A percentile compares a stretch with the other conserved stretches of the same genome.
Conservation (phyloP, 2,329 filamentous ascomycete species). For the Beauveria medogensis region DNA sequence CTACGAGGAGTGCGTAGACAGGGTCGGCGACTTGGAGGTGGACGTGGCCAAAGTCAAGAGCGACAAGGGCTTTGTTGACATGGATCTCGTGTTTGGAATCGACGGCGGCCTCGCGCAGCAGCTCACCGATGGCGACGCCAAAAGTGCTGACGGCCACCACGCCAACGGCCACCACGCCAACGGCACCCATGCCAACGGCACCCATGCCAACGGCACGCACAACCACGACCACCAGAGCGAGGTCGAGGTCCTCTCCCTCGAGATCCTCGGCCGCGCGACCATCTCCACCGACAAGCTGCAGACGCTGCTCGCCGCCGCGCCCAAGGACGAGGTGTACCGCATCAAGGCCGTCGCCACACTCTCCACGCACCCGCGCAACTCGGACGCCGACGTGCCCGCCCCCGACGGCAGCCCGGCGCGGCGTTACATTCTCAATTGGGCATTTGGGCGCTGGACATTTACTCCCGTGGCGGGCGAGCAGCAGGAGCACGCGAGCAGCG, state of each 20-base stretch:
- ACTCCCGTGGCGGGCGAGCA: conserved; percentile 45
- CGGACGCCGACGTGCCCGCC: conserved; percentile 38
- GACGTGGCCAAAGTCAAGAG: conserved; percentile 81
- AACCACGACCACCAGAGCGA: conserved; percentile 63
- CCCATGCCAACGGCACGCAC: conserved; percentile 23
- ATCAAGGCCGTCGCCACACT: conserved; percentile 68
- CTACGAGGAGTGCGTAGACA: conserved; percentile 71
- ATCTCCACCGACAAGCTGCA: conserved; percentile 56
- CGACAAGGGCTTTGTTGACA: conserved; percentile 67
- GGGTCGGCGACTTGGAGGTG: conserved; percentile 72
- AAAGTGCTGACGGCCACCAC: conserved; percentile 25
- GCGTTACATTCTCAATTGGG: conserved; percentile 94
- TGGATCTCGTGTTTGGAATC: conserved; percentile 76
- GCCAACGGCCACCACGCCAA: conserved; percentile 19
- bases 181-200: conserved; percentile 25
- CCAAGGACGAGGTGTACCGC: conserved; percentile 90
- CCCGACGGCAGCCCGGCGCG: conserved; percentile 23
- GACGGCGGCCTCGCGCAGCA: conserved; percentile 68
- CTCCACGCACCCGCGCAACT: conserved; percentile 37
- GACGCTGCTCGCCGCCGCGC: conserved; percentile 60
- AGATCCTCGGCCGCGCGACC: conserved; percentile 39
- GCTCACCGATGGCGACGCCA: conserved; percentile 33
- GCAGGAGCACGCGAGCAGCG: conserved; percentile 47
- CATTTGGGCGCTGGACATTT: conserved; percentile 92
- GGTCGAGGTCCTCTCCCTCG: conserved; percentile 85